Evolutionary conservation across 495 filamentous ascomycete genomes (phyloP), one percentile per base, ranked within the genome.

Genomic region (Hypoxylon fragiforme): DNA sequence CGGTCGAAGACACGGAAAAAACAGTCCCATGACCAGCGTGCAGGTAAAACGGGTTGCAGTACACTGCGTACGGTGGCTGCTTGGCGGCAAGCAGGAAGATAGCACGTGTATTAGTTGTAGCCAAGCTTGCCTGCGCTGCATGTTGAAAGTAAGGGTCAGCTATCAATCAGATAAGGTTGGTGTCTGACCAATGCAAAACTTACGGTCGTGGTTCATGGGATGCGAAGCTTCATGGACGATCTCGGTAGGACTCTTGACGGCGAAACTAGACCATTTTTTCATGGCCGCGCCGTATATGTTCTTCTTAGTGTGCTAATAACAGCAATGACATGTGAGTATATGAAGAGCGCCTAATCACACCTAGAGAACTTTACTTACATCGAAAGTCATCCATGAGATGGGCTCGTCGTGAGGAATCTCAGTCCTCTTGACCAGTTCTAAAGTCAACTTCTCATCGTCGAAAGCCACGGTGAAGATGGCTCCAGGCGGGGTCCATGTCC

Each of bases 331-430:
- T 41, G 63, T 72, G 21, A 71, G 69, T 46, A 41, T 45, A 45
- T 7, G 18, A 24, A 28, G 26, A 24, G 9, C 20, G 18, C 12
- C 31, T 21, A 16, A 46, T 34, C 18, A 11, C 13, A 16, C 16
- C 37, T 31, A 20, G 13, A 6, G 20, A n/a, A 9, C 35, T 44
- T 21, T 12, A 69, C 81, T 69, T 75, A 88, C 86, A 63, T 89
- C 86, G 62, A 92, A 90, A 32, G 87, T 86, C 85, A 94, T 91
- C 89, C 89, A 94, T 59, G 88, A 91, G 63, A 94, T 92, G 2
- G 89, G 86, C 73, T 94, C 88, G 38, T 90, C 85, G 31, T 87
- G 72, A 7, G 88, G 86, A 51, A 91, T 91, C 36, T 84, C 80
- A 9, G 88, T 91, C 54, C 84, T 84, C 77, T 91, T 89, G 65